Evolutionary conservation across 2,329 filamentous ascomycete genomes (phyloP).

Genomic region (Ascosphaera aggregata): DNA sequence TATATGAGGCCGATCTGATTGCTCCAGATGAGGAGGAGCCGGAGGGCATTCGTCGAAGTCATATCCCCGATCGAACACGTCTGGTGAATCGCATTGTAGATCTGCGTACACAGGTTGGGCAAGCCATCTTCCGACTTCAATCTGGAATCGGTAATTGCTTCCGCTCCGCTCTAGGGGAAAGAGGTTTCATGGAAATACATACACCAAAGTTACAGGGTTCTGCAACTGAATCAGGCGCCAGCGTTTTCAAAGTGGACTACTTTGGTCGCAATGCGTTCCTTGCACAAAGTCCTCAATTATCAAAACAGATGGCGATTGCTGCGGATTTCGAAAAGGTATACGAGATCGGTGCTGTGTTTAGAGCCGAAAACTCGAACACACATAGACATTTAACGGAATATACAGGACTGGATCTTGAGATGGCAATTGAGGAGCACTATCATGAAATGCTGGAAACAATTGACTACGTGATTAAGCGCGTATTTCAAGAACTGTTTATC

Average conservation of each 20-base stretch:
- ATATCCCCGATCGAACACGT: constrained; percentile 49
- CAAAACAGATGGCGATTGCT: constrained; percentile 82
- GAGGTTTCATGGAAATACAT: constrained; percentile 79
- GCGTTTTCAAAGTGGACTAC: constrained; percentile 81
- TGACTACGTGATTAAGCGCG: constrained; percentile 58
- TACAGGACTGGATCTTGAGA: constrained; percentile 78
- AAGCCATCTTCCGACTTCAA: constrained; percentile 72
- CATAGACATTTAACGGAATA: constrained; percentile 89
- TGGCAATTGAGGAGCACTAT: constrained; percentile 75
- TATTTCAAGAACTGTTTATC: constrained; percentile 48
- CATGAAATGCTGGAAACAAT: constrained; percentile 64
- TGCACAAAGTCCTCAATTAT: constrained; percentile 75
- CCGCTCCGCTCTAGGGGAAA: constrained; percentile 46
- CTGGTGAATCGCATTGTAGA: constrained; percentile 61
- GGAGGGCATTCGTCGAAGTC: constrained; percentile 31
- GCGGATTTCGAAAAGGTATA: constrained; percentile 78
- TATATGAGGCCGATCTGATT: constrained; percentile 43
- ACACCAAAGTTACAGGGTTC: constrained; percentile 79
- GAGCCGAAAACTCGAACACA: constrained; percentile 88
- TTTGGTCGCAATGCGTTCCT: constrained; percentile 72
- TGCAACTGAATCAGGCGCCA: constrained; percentile 75
- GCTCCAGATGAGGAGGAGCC: constrained; percentile 31
- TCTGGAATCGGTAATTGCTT: constrained; percentile 61
- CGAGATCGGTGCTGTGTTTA: constrained; percentile 75
- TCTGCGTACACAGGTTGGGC: constrained; percentile 63